These are phyloP conservation scores for Colletotrichum tamarilloi DNA, from an alignment of 2,329 filamentous ascomycete species.

Conservation along the genomic window DNA sequence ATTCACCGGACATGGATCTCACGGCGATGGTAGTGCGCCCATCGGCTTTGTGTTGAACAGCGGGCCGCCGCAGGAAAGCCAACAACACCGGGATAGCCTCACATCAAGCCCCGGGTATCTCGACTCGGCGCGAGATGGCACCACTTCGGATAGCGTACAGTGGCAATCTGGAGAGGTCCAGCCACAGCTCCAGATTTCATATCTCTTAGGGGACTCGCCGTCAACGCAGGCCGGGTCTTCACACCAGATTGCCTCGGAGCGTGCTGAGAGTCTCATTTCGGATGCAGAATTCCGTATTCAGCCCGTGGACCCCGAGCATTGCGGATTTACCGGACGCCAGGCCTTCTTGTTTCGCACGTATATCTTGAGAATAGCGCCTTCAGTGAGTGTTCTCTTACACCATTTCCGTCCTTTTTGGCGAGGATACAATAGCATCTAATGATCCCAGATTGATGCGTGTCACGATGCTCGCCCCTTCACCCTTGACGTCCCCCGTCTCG, in stretches of 20 bases:
- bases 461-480: conserved; percentile 50
- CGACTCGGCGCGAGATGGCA: conserved; percentile 2
- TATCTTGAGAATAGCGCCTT: conserved; percentile 26
- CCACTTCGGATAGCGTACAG: background rate
- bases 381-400: background rate
- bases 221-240: conserved; percentile 7
- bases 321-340: conserved; percentile 22
- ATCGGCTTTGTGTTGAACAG: conserved; percentile 27
- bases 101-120: background rate
- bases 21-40: conserved; percentile 23
- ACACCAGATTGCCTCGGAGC: background rate
- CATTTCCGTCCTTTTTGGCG: too few relatives aligned
- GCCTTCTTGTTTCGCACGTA: conserved; percentile 29
- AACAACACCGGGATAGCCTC: background rate
- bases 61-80: conserved; percentile 1
- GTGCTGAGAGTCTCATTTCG: background rate
- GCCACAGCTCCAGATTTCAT: conserved; percentile 25
- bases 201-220: conserved; percentile 19
- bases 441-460: conserved; percentile 20
- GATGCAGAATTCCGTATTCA: background rate
- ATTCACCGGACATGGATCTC: conserved; percentile 22
- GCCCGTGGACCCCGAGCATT: background rate
- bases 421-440: background rate
- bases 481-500: conserved; percentile 57
- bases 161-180: conserved; percentile 13